Percentiles rank a stretch among this genome's conserved stretches.
Evolutionary conservation across 2,329 filamentous ascomycete genomes (phyloP).

Genomic region (Pochonia chlamydosporia): DNA sequence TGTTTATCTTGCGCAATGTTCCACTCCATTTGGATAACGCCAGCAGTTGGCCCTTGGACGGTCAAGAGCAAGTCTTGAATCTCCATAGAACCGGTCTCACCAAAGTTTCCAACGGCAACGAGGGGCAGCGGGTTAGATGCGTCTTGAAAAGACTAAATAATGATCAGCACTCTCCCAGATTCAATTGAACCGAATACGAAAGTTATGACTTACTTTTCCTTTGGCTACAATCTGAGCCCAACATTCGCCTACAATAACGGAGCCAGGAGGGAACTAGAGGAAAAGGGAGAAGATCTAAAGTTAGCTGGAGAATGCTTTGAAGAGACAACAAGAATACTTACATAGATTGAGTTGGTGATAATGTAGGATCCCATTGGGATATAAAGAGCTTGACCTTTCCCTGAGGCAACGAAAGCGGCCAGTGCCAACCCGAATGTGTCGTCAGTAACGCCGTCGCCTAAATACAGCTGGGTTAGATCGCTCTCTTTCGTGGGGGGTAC

Average conservation of each 20-base stretch:
- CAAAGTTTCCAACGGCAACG: background rate
- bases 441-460: conserved; percentile 1
- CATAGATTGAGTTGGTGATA: background rate
- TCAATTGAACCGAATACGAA: no score
- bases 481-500: background rate
- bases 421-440: background rate
- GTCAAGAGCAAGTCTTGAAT: no score
- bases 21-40: no score
- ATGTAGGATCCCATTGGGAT: conserved; percentile 1
- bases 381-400: background rate
- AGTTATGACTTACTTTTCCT: background rate
- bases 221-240: conserved; percentile 2
- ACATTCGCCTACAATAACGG: background rate
- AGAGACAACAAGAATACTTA: background rate
- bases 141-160: background rate
- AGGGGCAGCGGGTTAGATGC: background rate
- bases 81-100: no score
- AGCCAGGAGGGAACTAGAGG: background rate
- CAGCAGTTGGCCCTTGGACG: no score
- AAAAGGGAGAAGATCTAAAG: background rate
- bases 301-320: background rate
- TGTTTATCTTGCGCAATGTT: conserved; percentile 30
- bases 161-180: background rate
- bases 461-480: background rate
- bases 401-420: background rate